Evolutionary conservation across 2,329 filamentous ascomycete species (phyloP), one percentile per base, ranked within the genome.

Genomic region (Epichloe sp.): DNA sequence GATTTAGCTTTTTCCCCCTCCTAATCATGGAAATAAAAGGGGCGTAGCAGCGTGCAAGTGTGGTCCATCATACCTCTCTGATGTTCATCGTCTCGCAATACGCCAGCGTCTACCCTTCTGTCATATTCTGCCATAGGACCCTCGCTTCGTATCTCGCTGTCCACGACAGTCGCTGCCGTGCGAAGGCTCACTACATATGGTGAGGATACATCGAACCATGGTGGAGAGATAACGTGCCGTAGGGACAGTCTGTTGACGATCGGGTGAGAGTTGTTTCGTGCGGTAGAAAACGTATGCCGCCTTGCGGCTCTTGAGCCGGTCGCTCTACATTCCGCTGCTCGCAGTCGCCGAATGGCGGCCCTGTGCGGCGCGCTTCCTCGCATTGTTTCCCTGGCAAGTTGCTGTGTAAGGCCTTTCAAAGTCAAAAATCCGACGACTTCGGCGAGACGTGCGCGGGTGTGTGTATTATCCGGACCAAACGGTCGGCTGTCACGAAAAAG

Each of bases 91-190:
- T 97, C 88, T 56, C 85, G 79, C 56, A 98, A 66, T 47, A 79
- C 73, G 11, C 89, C 88, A 43, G 75, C 71, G 45, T 81, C 74
- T 8, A 98, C 90, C 45, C 91, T 80, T 53, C 77, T 75, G 65
- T 96, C 85, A 67, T 98, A 98, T 67, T 97, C 91, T 56, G 82
- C 78, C 62, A 97, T 76, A 2, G 93, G 93, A 0, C 90, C 90
- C 72, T 72, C 64, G 42, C 68, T 63, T 45, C 71, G 67, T 5
- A 53, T 45, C 37, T 44, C 34, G 23, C 49, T 44, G 17, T 56
- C 53, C 11, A 57, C 58, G 19, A 60, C 60, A 5, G 65, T 67
- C 21, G 63, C 62, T 55, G 67, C 55, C 49, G 59, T 55, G 36
- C 63, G 60, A 15, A 44, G 15, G 31, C 42, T 41, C 37, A 19